Base-by-base conservation (phyloP, 73 alveolate genomes). In the Paramecium bursaria region DNA sequence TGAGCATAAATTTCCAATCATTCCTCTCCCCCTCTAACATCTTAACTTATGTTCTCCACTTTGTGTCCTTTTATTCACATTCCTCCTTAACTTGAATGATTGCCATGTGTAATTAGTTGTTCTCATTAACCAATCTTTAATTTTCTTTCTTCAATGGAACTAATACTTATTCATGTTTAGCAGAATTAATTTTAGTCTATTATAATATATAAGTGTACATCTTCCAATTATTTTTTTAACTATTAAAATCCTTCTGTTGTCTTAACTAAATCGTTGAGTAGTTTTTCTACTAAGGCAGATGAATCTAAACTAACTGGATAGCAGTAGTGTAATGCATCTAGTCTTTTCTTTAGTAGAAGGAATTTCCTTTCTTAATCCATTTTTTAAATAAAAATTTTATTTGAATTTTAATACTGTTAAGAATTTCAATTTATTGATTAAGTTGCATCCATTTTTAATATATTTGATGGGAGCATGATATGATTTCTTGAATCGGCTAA, bases 191-290 rank as follows among this genome's bases (percentile, higher is more conserved):
- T 29, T 74, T 47, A 17, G 77, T 22, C 75, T 85, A 21, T 5
- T 4, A 26, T 11, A 23, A 86, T 73, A 79, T 90, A 88, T 25
- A 23, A 50, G 82, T 89, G 73, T 10, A 94, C 90, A 60, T 88
- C 94, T 57, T 92, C 95, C 76, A 92, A 90, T 75, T 85, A 90
- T 80, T 95, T 94, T 88, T 95, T 95, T 27, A 95, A 91, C 76
- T 95, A 93, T 88, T 95, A 60, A 77, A 95, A 95, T 26, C 97
- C 99, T 85, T 94, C 98, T 25, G 98, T 94, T 21, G 98, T 93
- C 85, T 94, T 95, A 14, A 95, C 88, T 79, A 95, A 75, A 85
- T 95, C 99, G 75, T 90, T 91, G 39, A 95, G 92, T 23, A 95
- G 93, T 77, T 88, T 92, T 53, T 95, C 97, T 25, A 91, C 98